Base-by-base conservation (phyloP, 2,329 filamentous ascomycete species). In the Aspergillus piperis region DNA sequence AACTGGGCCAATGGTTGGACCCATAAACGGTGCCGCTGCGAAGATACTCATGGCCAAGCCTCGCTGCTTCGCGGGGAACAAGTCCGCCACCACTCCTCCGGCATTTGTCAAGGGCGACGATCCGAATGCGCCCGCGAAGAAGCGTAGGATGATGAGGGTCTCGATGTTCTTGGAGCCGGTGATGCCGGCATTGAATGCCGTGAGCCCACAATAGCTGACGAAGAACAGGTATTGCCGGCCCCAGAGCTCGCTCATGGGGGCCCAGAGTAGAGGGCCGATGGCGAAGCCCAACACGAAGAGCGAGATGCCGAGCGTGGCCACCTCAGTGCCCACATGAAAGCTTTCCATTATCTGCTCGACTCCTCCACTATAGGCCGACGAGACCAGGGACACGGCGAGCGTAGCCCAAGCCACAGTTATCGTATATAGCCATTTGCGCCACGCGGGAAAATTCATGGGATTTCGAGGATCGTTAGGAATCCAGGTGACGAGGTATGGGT, bases 21-120 rank as follows among this genome's bases (percentile, higher is more conserved):
- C 87, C 59, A 89, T 77, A 70, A 88, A 89, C 1, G 87, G 87
- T 3, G 86, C 85, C 10, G 84, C 81, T 5, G 86, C 83, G 68
- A 89, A 90, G 15, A 88, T 70, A n/a, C 83, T 82, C 63, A 85
- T 83, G 1, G 86, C 87, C 39, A 79, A 61, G 51, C 84, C 84
- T 56, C 84, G 74, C 50, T 84, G 75, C 0, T 74, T 68, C 2
- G 81, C 79, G 3, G 75, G 68, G 64, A 85, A 86, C 70, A 85
- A 82, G 66, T 87, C 84, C 5, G 84, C 82, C 59, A 86, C 83
- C 10, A 85, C 82, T 25, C 84, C 84, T 0, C 83, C 83, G 8
- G 82, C 81, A 67, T 87, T 86, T 27, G 84, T 86, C 62, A 87
- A 73, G 5, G 84, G 81, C 8, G 82, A 83, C 1, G 83, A 83